Percentiles rank a stretch among this genome's conserved stretches.
These are phyloP conservation scores for Discostella pseudostelligera DNA, from an alignment of 108 stramenopile genomes.

Conservation along the genomic window DNA sequence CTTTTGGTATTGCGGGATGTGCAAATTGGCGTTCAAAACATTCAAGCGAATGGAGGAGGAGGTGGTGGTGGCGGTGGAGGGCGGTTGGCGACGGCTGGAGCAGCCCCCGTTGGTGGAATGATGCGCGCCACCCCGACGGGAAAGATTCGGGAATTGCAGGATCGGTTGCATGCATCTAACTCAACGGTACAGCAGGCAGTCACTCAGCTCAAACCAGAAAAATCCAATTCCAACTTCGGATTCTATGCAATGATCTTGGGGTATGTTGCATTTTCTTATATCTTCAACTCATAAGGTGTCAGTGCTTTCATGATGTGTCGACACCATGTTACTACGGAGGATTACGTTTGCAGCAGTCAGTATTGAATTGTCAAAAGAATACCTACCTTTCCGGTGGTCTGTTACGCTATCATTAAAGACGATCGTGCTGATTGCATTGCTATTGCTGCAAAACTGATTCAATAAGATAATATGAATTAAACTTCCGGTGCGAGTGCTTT, in stretches of 20 bases:
- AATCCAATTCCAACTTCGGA: conserved; percentile 69
- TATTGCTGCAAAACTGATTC: too few species aligned
- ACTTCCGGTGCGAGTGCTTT: too few species aligned
- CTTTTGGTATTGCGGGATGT: conserved; percentile 92
- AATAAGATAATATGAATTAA: too few species aligned
- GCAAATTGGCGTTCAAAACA: conserved; percentile 85
- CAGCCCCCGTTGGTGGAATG: conserved; percentile 45
- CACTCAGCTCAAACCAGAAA: conserved; percentile 62
- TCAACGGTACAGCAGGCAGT: conserved; percentile 84
- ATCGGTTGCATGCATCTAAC: conserved; percentile 73
- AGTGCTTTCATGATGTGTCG: not conserved
- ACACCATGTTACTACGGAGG: not conserved
- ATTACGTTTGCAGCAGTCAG: not conserved
- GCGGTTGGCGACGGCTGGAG: conserved; percentile 45
- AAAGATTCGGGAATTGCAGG: conserved; percentile 84
- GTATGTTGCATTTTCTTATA: conserved; percentile 85
- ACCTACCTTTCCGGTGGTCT: too few species aligned
- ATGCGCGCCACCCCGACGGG: conserved; percentile 80
- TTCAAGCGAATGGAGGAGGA: conserved; percentile 60
- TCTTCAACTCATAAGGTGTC: conserved; percentile 54
- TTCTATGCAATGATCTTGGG: conserved; percentile 92
- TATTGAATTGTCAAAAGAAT: too few species aligned
- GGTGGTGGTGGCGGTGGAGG: conserved; percentile 49
- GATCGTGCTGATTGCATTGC: not conserved
- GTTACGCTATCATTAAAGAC: too few species aligned